A percentile compares a stretch with the other conserved stretches of the same genome.
Evolutionary conservation across 2,329 filamentous ascomycete genomes (phyloP).

Genomic region (Colletotrichum incanum): DNA sequence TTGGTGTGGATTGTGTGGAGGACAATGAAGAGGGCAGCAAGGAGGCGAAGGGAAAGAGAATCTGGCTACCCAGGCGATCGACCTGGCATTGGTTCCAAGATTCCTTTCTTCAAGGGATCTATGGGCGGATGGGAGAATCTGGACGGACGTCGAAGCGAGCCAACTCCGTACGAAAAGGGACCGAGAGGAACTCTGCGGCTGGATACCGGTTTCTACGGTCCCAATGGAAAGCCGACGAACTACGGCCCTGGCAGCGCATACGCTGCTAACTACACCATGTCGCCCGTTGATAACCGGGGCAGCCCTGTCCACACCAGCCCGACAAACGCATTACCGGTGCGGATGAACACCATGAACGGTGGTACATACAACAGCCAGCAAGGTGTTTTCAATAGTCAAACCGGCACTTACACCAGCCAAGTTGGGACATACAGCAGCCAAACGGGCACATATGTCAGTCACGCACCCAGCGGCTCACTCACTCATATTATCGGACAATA

Average conservation of each 20-base stretch:
- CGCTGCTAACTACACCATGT: conserved; percentile 31
- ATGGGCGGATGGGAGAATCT: conserved; percentile 55
- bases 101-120: conserved; percentile 57
- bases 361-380: conserved; percentile 32
- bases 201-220: conserved; percentile 47
- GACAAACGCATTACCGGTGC: conserved; percentile 28
- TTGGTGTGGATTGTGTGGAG: conserved; percentile 63
- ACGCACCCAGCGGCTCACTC: conserved; percentile 38
- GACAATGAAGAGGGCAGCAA: conserved; percentile 56
- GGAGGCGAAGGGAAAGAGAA: conserved; percentile 49
- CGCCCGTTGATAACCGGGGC: conserved; percentile 31
- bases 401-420: conserved; percentile 30
- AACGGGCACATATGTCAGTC: conserved; percentile 44
- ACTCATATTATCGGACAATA: conserved; percentile 36
- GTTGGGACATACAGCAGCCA: conserved; percentile 29
- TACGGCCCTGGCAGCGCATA: conserved; percentile 24
- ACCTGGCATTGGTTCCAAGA: conserved; percentile 49
- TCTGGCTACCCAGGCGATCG: conserved; percentile 45
- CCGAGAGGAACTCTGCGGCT: conserved; percentile 43
- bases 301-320: conserved; percentile 41
- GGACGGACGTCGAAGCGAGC: conserved; percentile 36
- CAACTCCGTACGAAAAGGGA: conserved; percentile 48
- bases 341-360: conserved; percentile 29
- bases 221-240: conserved; percentile 34
- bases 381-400: conserved; percentile 24